Evolutionary conservation across 2,329 filamentous ascomycete species (phyloP).

Genomic region (Paraphaeosphaeria sporulosa): DNA sequence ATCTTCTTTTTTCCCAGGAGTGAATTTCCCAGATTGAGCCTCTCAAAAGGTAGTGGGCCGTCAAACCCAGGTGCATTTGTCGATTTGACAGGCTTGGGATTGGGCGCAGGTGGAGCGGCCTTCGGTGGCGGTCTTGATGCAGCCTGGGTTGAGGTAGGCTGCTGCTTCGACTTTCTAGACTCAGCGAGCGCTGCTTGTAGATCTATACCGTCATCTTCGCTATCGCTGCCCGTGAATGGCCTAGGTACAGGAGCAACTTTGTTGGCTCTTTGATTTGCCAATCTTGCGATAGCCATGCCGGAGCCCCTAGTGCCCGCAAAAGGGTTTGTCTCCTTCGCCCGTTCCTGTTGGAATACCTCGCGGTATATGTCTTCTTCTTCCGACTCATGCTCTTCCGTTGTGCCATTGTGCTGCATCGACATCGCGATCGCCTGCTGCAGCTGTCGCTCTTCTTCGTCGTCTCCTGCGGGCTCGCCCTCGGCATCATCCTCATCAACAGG

Average conservation of each 20-base stretch:
- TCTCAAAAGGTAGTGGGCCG: constrained; percentile 90
- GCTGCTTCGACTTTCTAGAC: constrained; percentile 64
- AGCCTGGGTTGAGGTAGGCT: constrained; percentile 41
- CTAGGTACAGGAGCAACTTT: constrained; percentile 51
- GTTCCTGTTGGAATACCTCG: constrained; percentile 56
- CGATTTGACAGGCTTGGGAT: constrained; percentile 48
- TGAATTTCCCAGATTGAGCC: constrained; percentile 72
- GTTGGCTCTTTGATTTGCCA: constrained; percentile 76
- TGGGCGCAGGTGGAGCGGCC: constrained; percentile 19
- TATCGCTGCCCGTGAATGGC: constrained; percentile 55
- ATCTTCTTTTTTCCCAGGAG: constrained; percentile 60
- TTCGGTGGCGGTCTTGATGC: constrained; percentile 31
- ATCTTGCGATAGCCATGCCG: constrained; percentile 70
- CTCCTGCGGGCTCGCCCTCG: constrained; percentile 58
- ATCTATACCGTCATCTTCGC: constrained; percentile 79
- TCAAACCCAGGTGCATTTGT: constrained; percentile 70
- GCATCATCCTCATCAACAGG: constrained; percentile 62
- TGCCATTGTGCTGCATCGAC: constrained; percentile 72
- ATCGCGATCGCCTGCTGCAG: constrained; percentile 83
- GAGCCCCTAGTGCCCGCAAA: constrained; percentile 52
- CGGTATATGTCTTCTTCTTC: constrained; percentile 55
- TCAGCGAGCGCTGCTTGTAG: constrained; percentile 77
- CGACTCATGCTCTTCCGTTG: constrained; percentile 58
- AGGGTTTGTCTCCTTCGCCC: constrained; percentile 52
- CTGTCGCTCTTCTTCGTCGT: constrained; percentile 74